These are phyloP conservation scores for Boehmeria nivea DNA, from an alignment of 306 rosid genomes.

Conservation along the genomic window DNA sequence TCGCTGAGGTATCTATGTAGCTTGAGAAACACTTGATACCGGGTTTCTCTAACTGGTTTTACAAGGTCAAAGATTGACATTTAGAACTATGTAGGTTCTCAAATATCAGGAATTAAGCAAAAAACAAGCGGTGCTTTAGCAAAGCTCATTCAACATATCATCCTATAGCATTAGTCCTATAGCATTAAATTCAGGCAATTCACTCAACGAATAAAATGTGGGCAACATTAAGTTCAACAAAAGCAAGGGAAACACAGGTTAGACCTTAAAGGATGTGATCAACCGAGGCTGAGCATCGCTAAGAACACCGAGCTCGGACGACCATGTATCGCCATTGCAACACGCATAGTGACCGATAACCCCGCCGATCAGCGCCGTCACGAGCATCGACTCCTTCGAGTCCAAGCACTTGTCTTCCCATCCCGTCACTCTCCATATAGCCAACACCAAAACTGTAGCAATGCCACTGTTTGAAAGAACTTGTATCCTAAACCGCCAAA, in stretches of 20 bases:
- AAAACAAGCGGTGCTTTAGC: too few relatives aligned
- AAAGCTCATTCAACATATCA: too few relatives aligned
- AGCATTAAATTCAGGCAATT: too few relatives aligned
- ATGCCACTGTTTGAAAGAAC: conserved; percentile 73
- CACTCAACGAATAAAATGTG: too few relatives aligned
- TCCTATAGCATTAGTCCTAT: too few relatives aligned
- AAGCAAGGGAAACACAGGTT: not conserved
- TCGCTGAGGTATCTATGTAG: too few relatives aligned
- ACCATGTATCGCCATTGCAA: conserved; percentile 98
- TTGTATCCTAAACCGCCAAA: conserved; percentile 67
- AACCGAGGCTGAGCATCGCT: conserved; percentile 73
- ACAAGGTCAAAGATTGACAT: not conserved
- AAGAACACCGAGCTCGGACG: conserved; percentile 89
- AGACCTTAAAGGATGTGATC: conserved; percentile 84
- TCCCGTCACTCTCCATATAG: conserved; percentile 44
- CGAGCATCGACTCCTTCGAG: conserved; percentile 52
- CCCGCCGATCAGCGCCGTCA: conserved; percentile 76
- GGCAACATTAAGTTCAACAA: too few relatives aligned
- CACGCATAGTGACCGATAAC: conserved; percentile 85
- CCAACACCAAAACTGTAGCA: conserved; percentile 58
- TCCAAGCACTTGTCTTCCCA: conserved; percentile 68
- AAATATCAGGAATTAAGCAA: too few relatives aligned
- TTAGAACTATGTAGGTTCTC: not conserved
- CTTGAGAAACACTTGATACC: not conserved
- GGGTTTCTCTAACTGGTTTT: not conserved